Evolutionary conservation across 441 rosid genomes (phyloP).

Genomic region (Corymbia citriodora): DNA sequence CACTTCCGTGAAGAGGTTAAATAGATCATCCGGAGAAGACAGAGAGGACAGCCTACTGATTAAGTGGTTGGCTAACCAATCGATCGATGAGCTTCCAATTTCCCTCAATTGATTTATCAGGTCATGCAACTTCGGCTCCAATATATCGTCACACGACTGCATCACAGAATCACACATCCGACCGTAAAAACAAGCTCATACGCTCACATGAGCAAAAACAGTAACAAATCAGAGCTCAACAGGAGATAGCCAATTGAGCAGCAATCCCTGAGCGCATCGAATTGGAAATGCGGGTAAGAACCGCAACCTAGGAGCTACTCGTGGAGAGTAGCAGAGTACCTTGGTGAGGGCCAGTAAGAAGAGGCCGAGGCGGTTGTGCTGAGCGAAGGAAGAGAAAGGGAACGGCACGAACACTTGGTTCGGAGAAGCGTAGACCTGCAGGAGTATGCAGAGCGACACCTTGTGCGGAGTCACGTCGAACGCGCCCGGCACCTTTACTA

Average conservation of each 20-base stretch:
- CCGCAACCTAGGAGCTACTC: background rate
- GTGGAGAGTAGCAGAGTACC: conserved; percentile 22
- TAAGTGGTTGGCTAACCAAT: conserved; percentile 68
- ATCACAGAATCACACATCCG: background rate
- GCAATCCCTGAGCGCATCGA: background rate
- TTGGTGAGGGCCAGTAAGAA: conserved; percentile 77
- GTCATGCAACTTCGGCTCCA: conserved; percentile 77
- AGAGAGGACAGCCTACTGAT: conserved; percentile 55
- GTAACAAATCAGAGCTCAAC: background rate
- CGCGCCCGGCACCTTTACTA: conserved; percentile 30
- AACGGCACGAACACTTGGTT: conserved; percentile 51
- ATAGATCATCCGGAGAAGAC: conserved; percentile 75
- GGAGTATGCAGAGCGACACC: conserved; percentile 70
- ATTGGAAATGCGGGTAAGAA: background rate
- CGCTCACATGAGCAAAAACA: background rate
- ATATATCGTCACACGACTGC: conserved; percentile 73
- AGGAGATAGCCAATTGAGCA: background rate
- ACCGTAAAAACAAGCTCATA: background rate
- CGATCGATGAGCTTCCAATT: conserved; percentile 49
- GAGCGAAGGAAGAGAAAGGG: conserved; percentile 72
- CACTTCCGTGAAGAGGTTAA: conserved; percentile 68
- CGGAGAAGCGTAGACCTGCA: conserved; percentile 76
- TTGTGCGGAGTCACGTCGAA: conserved; percentile 83
- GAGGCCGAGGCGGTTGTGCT: conserved; percentile 85
- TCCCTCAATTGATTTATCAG: conserved; percentile 65